phyloP scores from a whole-genome alignment of 2,329 filamentous ascomycete genomes.

The Domatiomyces globalis region DNA sequence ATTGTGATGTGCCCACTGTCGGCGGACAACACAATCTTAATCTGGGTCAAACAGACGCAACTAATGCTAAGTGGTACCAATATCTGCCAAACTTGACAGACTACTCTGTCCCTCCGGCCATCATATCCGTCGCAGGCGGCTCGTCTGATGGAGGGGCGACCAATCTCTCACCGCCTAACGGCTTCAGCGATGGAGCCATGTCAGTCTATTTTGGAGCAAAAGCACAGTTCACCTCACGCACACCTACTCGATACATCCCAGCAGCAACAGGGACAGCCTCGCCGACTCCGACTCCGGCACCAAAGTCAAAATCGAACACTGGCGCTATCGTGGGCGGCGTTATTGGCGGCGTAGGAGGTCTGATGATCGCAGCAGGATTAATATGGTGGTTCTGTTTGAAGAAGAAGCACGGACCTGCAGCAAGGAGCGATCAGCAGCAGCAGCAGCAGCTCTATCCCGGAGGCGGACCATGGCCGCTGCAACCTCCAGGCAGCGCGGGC shows the following conservation, averaged over 20 bases:
- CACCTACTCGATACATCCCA: conserved; percentile 15
- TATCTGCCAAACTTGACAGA: conserved; percentile 6
- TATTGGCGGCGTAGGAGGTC: conserved; percentile 2
- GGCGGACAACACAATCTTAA: conserved; percentile 7
- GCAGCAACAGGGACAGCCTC: background rate
- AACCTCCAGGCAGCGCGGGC: background rate
- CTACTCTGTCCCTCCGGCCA: conserved; percentile 5
- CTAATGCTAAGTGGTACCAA: conserved; percentile 6
- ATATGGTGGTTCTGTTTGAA: background rate
- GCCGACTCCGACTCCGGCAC: conserved; percentile 19
- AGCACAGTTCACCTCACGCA: conserved; percentile 1
- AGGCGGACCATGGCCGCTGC: background rate
- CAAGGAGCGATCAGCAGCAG: background rate
- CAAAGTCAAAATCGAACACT: conserved; percentile 6
- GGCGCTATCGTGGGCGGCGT: conserved; percentile 7
- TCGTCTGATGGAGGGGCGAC: conserved; percentile 5
- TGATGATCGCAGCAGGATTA: background rate
- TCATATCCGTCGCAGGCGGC: conserved; percentile 5
- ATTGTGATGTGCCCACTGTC: conserved; percentile 5
- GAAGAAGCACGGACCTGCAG: background rate
- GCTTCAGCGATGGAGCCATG: conserved; percentile 3
- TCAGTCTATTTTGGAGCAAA: conserved; percentile 4
- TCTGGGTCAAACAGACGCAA: conserved; percentile 5
- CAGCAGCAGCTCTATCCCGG: background rate
- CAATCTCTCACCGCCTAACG: background rate